These are phyloP conservation scores for Calophaca sinica DNA, from an alignment of 306 rosid genomes.

Conservation along the genomic window DNA sequence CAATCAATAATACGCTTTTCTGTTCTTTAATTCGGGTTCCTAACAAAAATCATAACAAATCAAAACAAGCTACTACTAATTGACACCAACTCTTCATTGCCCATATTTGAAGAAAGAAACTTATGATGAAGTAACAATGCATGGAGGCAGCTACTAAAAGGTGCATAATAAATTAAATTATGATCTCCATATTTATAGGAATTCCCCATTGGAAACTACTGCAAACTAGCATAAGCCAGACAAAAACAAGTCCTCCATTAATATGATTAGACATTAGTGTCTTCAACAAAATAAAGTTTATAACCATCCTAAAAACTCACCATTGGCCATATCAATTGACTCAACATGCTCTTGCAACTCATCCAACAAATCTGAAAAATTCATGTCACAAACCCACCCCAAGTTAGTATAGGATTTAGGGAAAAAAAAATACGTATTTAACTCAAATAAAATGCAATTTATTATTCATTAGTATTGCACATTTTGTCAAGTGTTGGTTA, in stretches of 20 bases:
- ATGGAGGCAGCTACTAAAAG: not conserved
- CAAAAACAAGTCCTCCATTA: not conserved
- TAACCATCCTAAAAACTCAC: conserved; percentile 49
- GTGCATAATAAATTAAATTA: not conserved
- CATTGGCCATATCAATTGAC: conserved; percentile 96
- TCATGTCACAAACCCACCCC: not conserved
- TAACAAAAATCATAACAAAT: not conserved
- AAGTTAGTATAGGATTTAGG: conserved; percentile 6
- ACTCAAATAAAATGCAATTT: not conserved
- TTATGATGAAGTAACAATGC: not conserved
- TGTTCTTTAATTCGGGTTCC: too few species aligned
- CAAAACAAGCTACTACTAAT: not conserved
- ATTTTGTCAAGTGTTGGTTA: conserved; percentile 8
- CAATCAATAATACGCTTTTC: too few species aligned
- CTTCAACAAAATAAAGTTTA: conserved; percentile 32
- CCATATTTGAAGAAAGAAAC: not conserved
- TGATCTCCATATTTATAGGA: not conserved
- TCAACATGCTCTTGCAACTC: conserved; percentile 97
- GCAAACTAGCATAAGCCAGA: conserved; percentile 18
- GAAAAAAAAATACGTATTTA: not conserved
- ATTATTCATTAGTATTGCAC: not conserved
- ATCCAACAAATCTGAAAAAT: conserved; percentile 73
- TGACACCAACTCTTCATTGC: conserved; percentile 2
- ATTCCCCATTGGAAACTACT: not conserved
- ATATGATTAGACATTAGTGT: not conserved